phyloP scores from a whole-genome alignment of 2,329 filamentous ascomycete species.

The Clonostachys chloroleuca region DNA sequence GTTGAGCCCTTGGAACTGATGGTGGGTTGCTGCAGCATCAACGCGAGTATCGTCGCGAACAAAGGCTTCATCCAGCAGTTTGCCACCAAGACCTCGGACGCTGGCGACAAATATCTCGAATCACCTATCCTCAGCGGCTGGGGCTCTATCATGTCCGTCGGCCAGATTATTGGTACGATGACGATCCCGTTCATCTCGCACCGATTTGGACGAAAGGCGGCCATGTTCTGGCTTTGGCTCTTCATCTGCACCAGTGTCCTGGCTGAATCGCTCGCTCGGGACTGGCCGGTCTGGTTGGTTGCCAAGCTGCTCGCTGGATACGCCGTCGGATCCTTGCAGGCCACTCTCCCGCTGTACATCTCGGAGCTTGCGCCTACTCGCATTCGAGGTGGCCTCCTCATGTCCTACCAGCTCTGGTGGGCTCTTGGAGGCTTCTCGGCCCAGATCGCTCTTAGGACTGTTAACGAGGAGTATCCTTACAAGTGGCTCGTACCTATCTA shows the following conservation, averaged over 20 bases:
- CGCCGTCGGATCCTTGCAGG: constrained; percentile 34
- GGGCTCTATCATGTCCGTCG: constrained; percentile 30
- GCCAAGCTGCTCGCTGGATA: constrained; percentile 25
- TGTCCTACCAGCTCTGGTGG: constrained; percentile 37
- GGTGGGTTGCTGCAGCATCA: constrained; percentile 14
- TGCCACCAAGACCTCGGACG: constrained; percentile 13
- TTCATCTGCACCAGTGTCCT: constrained; percentile 25
- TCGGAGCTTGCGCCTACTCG: constrained; percentile 33
- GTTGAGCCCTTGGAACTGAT: no score
- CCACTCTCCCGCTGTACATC: constrained; percentile 33
- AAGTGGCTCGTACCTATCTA: constrained; percentile 34
- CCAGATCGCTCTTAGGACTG: constrained; percentile 29
- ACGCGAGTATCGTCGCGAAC: constrained; percentile 28
- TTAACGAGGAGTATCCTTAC: constrained; percentile 19
- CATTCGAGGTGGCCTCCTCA: constrained; percentile 30
- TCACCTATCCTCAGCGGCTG: constrained; percentile 27
- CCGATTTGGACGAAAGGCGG: constrained; percentile 20
- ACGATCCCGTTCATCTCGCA: constrained; percentile 15
- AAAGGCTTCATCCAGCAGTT: constrained; percentile 29
- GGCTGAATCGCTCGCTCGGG: constrained; percentile 25
- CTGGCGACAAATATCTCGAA: constrained; percentile 19
- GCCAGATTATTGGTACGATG: constrained; percentile 31
- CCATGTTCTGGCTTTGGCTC: constrained; percentile 21
- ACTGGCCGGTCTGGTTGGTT: constrained; percentile 32
- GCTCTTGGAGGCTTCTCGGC: constrained; percentile 35